These are phyloP conservation scores for Citrus cavaleriei DNA, from an alignment of 345 rosid species.

Conservation along the genomic window DNA sequence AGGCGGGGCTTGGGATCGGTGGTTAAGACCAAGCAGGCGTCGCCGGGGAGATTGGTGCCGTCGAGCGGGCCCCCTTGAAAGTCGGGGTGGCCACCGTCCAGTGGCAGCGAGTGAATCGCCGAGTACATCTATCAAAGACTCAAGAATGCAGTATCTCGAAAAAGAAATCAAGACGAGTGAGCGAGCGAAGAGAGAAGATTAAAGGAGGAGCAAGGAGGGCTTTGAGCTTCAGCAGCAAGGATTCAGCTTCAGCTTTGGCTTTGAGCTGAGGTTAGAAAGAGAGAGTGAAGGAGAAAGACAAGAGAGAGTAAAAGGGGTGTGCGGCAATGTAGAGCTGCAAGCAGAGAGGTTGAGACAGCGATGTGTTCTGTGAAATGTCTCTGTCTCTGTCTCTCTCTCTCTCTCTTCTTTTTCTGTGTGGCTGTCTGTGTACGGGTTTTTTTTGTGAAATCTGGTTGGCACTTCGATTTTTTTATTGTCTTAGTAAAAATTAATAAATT, in stretches of 20 bases:
- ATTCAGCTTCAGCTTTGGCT: no score
- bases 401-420: background rate
- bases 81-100: constrained; percentile 49
- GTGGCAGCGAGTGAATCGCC: constrained; percentile 67
- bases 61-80: constrained; percentile 59
- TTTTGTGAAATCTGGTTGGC: background rate
- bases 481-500: background rate
- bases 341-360: constrained; percentile 19
- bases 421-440: background rate
- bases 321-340: constrained; percentile 4
- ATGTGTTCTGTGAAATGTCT: constrained; percentile 23
- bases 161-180: no score
- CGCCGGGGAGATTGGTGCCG: constrained; percentile 61
- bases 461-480: background rate
- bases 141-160: background rate
- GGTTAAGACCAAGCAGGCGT: constrained; percentile 78
- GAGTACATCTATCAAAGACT: constrained; percentile 57
- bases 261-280: background rate
- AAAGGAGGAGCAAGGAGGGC: no score
- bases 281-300: background rate
- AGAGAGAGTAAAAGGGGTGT: background rate
- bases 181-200: background rate
- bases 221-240: no score
- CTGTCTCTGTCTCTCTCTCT: constrained; percentile 5
- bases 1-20: constrained; percentile 97